Evolutionary conservation across 2,329 filamentous ascomycete genomes (phyloP), one percentile per base, ranked within the genome.

Genomic region (Ilyonectria sp.): DNA sequence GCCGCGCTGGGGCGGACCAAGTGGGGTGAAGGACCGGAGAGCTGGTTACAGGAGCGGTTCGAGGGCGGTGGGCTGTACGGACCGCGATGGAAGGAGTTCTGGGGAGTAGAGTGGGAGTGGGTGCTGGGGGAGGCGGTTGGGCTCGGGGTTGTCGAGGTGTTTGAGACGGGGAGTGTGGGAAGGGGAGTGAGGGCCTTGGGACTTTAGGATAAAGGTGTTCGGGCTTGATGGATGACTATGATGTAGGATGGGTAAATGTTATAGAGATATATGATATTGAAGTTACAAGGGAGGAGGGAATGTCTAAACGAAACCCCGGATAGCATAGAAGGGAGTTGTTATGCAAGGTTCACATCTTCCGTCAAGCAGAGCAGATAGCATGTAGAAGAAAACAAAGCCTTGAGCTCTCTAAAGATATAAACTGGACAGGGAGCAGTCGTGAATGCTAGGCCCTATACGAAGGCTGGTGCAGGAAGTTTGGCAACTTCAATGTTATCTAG

Each of bases 81-180:
- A 1, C 68, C 75, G 56, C 72, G 80, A 76, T 94, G 93, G 93
- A 91, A 86, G 76, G 86, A 88, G 33, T 93, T 93, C 69, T 88
- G 89, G 74, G 93, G 93, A 0, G 79, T 94, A 67, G 81, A 86
- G 49, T 94, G 94, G 79, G 87, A 91, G 65, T 94, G 91, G 91
- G 84, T 93, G 17, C 77, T 94, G 47, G 90, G 87, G 46, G 92
- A 94, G 78, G 92, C 91, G 49, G 84, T 93, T 26, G 93, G 92
- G 0, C 84, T 90, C 31, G 93, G 93, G 1, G 76, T 91, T 17
- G 86, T 94, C 4, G 92, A 95, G 79, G 81, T 93, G 15, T 95
- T 95, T 78, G 89, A 93, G 75, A 94, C 92, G 13, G 86, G 90
- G 15, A 92, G 89, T 73, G 91, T 94, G n/a, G 92, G 92, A 1